A percentile compares a stretch with the other conserved stretches of the same genome.
Conservation (phyloP, 805 yeast genomes). For the Starmerella tilneyi region DNA sequence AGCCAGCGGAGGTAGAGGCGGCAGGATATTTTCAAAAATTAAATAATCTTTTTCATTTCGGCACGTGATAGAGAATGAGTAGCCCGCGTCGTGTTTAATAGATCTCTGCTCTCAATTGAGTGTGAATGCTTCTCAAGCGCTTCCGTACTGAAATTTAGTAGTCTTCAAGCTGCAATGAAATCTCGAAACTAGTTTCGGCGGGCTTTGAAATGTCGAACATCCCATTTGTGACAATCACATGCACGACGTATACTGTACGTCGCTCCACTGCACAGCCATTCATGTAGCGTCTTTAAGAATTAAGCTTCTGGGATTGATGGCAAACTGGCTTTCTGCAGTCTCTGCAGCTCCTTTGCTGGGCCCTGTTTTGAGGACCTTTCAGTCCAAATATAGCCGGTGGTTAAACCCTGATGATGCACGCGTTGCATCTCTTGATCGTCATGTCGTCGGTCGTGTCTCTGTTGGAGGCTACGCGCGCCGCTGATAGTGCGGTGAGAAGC, state of each 20-base stretch:
- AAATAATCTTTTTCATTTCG: conserved; percentile 1
- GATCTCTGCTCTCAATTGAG: too few relatives aligned
- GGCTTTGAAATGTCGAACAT: not conserved
- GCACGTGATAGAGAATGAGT: not conserved
- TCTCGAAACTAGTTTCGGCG: not conserved
- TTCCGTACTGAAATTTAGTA: not conserved
- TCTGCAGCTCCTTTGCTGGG: too few relatives aligned
- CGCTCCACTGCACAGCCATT: too few relatives aligned
- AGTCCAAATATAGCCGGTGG: not conserved
- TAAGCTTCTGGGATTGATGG: too few relatives aligned
- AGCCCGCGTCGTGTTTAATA: too few relatives aligned
- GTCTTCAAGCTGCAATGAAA: not conserved
- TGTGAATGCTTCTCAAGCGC: too few relatives aligned
- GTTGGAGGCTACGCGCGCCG: conserved; percentile 17
- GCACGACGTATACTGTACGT: too few relatives aligned
- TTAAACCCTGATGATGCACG: not conserved
- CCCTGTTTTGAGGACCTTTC: too few relatives aligned
- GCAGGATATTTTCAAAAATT: conserved; percentile 7
- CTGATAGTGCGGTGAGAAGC: conserved; percentile 9
- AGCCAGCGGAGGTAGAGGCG: too few relatives aligned
- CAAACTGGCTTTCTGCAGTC: too few relatives aligned
- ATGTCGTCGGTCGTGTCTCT: conserved; percentile 9
- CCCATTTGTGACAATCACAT: too few relatives aligned
- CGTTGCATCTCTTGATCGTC: conserved; percentile 2
- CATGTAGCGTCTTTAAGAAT: too few relatives aligned